Percentiles rank a stretch among this genome's conserved stretches.
Conservation (phyloP, 345 rosid species). For the Diplotaxis tenuifolia region DNA sequence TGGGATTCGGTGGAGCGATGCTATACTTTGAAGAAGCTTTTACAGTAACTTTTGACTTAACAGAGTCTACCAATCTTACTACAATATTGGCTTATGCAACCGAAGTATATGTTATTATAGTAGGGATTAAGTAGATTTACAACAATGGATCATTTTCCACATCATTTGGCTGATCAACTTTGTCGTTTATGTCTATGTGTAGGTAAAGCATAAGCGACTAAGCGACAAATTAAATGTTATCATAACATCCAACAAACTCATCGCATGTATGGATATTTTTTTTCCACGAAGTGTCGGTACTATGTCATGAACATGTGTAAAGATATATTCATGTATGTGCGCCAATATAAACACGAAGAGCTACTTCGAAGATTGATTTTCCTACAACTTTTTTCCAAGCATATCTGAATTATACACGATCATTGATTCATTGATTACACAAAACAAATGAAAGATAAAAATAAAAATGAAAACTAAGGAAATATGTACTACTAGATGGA, state of each 20-base stretch:
- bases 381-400: slow-evolving; percentile 25
- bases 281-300: neutral
- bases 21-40: slow-evolving; percentile 15
- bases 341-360: neutral
- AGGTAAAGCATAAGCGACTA: neutral
- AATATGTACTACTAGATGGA: slow-evolving; percentile 6
- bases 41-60: slow-evolving; percentile 24
- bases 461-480: neutral
- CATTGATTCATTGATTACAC: slow-evolving; percentile 13
- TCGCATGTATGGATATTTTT: slow-evolving; percentile 2
- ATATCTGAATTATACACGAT: slow-evolving; percentile 24
- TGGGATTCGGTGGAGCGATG: slow-evolving; percentile 31
- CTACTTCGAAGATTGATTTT: slow-evolving; percentile 4
- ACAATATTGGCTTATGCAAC: neutral
- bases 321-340: neutral
- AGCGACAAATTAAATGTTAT: slow-evolving; percentile 4
- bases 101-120: neutral
- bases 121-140: neutral
- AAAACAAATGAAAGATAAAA: neutral
- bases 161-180: neutral
- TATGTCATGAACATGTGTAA: neutral
- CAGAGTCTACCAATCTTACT: slow-evolving; percentile 1
- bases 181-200: slow-evolving; percentile 24
- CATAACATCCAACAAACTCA: neutral
- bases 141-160: slow-evolving; percentile 2